These are phyloP conservation scores for Bipolaris zeicola DNA, from an alignment of 2,329 filamentous ascomycete genomes.

Conservation along the genomic window DNA sequence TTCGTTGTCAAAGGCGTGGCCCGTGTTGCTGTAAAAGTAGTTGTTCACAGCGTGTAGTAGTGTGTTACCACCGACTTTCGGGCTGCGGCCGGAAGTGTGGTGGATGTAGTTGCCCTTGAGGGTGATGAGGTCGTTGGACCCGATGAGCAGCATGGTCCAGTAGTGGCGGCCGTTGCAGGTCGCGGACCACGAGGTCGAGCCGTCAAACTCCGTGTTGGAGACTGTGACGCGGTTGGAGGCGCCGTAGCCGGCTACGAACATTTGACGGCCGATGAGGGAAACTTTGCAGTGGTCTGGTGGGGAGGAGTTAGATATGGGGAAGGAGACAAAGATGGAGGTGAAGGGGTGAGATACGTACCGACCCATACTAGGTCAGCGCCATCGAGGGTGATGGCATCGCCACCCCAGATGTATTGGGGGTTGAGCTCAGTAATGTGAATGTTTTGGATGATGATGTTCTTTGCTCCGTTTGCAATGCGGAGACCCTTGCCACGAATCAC, in stretches of 20 bases:
- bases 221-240: slow-evolving; percentile 63
- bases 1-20: slow-evolving; percentile 62
- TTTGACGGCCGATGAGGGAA: slow-evolving; percentile 64
- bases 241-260: slow-evolving; percentile 63
- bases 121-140: slow-evolving; percentile 62
- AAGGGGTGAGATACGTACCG: background rate
- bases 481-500: slow-evolving; percentile 65
- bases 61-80: slow-evolving; percentile 62
- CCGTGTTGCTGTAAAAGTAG: slow-evolving; percentile 62
- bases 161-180: slow-evolving; percentile 64
- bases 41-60: slow-evolving; percentile 68
- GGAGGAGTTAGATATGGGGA: background rate
- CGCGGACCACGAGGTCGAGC: slow-evolving; percentile 59
- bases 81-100: slow-evolving; percentile 62
- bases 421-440: slow-evolving; percentile 53
- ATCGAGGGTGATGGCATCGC: slow-evolving; percentile 43
- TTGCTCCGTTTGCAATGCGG: slow-evolving; percentile 46
- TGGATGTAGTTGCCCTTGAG: slow-evolving; percentile 67
- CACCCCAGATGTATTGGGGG: slow-evolving; percentile 45
- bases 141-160: slow-evolving; percentile 64
- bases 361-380: slow-evolving; percentile 28
- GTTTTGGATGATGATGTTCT: slow-evolving; percentile 60
- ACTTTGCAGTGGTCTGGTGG: slow-evolving; percentile 49
- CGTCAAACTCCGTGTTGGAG: slow-evolving; percentile 66
- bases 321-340: background rate